Evolutionary conservation across 345 rosid species (phyloP).

Genomic region (Syzygium aqueum): DNA sequence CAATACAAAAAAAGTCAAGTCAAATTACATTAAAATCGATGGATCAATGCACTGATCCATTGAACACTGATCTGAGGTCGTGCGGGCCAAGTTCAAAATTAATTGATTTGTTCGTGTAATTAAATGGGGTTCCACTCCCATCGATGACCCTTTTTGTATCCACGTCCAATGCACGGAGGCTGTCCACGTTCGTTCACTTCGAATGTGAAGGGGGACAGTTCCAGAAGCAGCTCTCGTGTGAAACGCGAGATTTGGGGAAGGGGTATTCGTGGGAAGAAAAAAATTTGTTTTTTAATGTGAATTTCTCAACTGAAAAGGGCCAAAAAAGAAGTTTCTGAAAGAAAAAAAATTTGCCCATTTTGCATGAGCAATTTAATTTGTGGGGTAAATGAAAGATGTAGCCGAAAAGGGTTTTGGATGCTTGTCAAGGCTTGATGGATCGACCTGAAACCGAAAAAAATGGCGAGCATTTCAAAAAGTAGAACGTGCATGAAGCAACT

Average conservation of each 20-base stretch:
- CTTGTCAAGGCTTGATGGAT: background rate
- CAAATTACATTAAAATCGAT: background rate
- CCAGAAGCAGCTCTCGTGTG: background rate
- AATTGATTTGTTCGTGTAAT: background rate
- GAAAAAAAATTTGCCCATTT: background rate
- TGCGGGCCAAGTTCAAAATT: background rate
- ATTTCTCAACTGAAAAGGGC: background rate
- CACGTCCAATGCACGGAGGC: conserved; percentile 4
- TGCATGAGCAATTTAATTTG: background rate
- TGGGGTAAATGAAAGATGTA: background rate
- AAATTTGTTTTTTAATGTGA: background rate
- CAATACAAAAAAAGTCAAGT: background rate
- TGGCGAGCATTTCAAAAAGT: background rate
- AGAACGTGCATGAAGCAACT: background rate
- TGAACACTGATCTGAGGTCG: conserved; percentile 20
- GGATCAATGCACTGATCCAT: conserved; percentile 21
- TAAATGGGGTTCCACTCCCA: background rate
- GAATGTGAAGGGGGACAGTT: background rate
- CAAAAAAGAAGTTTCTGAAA: background rate
- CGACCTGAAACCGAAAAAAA: too few species aligned
- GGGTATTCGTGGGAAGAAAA: background rate
- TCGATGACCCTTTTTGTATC: conserved; percentile 14
- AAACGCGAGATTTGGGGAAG: background rate
- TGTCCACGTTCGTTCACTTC: conserved; percentile 33
- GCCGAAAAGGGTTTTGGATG: background rate